Conservation (phyloP, 2,329 filamentous ascomycete genomes). For the Nemania sp. region DNA sequence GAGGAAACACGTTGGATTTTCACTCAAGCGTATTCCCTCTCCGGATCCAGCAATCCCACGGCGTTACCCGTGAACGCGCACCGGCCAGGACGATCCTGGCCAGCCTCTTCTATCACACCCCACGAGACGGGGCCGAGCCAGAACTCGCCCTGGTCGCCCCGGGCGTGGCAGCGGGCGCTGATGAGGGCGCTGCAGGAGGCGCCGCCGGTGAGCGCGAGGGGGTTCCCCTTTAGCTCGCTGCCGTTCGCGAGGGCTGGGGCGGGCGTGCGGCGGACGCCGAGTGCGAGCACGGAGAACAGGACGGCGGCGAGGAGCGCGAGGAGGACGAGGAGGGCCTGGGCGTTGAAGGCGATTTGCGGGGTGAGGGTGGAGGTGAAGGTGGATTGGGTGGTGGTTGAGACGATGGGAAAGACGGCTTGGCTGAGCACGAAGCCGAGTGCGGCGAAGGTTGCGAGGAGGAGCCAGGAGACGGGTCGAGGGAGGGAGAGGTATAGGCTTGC, state of each 20-base stretch:
- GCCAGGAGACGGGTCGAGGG: slow-evolving; percentile 60
- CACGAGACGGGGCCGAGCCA: slow-evolving; percentile 58
- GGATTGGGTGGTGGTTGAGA: background rate
- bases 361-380: slow-evolving; percentile 30
- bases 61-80: slow-evolving; percentile 58
- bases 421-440: slow-evolving; percentile 61
- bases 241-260: slow-evolving; percentile 54
- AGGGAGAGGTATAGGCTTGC: slow-evolving; percentile 64
- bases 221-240: slow-evolving; percentile 57
- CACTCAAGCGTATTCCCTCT: slow-evolving; percentile 54
- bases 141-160: slow-evolving; percentile 43
- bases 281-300: slow-evolving; percentile 52
- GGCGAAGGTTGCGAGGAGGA: slow-evolving; percentile 58
- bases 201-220: slow-evolving; percentile 60
- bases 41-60: slow-evolving; percentile 52
- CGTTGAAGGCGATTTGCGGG: slow-evolving; percentile 57
- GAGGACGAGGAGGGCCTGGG: slow-evolving; percentile 57
- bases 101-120: slow-evolving; percentile 59
- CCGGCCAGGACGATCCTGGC: slow-evolving; percentile 56
- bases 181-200: slow-evolving; percentile 66
- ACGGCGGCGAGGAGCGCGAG: slow-evolving; percentile 56
- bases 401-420: slow-evolving; percentile 57
- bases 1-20: background rate
- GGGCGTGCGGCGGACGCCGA: slow-evolving; percentile 58
- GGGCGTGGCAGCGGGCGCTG: slow-evolving; percentile 61